Evolutionary conservation across 2,329 filamentous ascomycete species (phyloP).

Genomic region (Ceratocystis ficicola): DNA sequence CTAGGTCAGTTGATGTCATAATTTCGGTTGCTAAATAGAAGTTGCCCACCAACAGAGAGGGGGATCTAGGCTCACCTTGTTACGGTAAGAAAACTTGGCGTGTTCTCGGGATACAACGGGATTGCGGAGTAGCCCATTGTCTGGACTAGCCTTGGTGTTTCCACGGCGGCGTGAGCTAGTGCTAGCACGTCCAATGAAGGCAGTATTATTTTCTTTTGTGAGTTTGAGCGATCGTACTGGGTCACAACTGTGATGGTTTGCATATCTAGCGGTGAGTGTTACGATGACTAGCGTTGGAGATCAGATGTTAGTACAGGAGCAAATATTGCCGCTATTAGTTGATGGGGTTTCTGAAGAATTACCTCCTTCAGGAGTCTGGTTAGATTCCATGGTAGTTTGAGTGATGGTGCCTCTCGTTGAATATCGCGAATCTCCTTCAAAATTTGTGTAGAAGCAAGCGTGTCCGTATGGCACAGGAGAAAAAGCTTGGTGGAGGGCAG

Average conservation of each 20-base stretch:
- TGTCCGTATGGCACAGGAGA: no score
- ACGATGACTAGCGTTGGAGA: background rate
- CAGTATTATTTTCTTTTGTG: slow-evolving; percentile 8
- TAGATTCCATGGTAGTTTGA: background rate
- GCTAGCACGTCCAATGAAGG: slow-evolving; percentile 19
- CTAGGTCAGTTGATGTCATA: background rate
- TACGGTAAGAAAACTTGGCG: slow-evolving; percentile 18
- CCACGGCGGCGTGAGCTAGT: slow-evolving; percentile 17
- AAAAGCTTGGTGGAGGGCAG: no score
- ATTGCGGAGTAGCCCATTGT: slow-evolving; percentile 21
- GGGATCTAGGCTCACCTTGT: slow-evolving; percentile 1
- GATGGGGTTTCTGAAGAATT: background rate
- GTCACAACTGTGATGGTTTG: slow-evolving; percentile 6
- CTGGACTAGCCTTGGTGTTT: background rate
- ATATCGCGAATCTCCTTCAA: background rate
- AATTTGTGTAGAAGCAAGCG: background rate
- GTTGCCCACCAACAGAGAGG: background rate
- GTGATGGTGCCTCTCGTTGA: background rate
- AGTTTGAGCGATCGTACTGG: slow-evolving; percentile 14
- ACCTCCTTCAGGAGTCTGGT: background rate
- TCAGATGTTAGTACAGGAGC: slow-evolving; percentile 1
- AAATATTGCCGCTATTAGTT: background rate
- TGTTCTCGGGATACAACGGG: slow-evolving; percentile 21
- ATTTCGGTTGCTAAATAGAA: no score
- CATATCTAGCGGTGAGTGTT: slow-evolving; percentile 1